Conservation (phyloP, 192 early-diverging fungal species). For the Paraglomus brasilianum region DNA sequence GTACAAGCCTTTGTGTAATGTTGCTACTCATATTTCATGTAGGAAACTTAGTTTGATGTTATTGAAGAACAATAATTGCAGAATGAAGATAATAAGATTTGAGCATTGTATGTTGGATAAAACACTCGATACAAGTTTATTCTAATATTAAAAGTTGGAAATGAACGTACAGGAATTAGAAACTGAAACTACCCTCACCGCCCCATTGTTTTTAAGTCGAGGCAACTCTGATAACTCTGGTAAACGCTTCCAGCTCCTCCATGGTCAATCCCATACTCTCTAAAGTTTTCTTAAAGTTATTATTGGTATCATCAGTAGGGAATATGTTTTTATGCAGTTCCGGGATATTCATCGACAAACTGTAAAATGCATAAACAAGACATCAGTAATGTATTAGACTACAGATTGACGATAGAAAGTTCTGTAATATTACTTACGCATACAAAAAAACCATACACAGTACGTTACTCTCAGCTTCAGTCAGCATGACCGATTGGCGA, state of each 20-base stretch:
- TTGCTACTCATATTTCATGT: too few relatives aligned
- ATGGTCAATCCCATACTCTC: conserved; percentile 36
- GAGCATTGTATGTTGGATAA: too few relatives aligned
- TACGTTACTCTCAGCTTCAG: conserved; percentile 38
- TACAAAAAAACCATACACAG: conserved; percentile 40
- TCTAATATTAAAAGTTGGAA: too few relatives aligned
- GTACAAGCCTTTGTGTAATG: too few relatives aligned
- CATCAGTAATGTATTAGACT: background rate
- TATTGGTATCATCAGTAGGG: background rate
- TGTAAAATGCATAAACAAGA: conserved; percentile 9
- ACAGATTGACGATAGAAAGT: background rate
- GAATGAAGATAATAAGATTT: too few relatives aligned
- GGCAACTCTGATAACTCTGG: conserved; percentile 38
- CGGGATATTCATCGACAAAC: conserved; percentile 17
- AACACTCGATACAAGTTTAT: too few relatives aligned
- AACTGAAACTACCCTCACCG: too few relatives aligned
- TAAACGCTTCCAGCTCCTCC: conserved; percentile 44
- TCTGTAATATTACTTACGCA: conserved; percentile 25
- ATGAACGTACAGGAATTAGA: too few relatives aligned
- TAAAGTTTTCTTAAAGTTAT: conserved; percentile 36
- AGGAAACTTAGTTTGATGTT: too few relatives aligned
- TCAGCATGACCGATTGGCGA: conserved; percentile 33
- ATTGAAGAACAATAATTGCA: too few relatives aligned
- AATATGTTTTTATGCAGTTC: conserved; percentile 25
- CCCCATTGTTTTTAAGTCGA: conserved; percentile 11